Base-by-base conservation (phyloP, 2,329 filamentous ascomycete species). In the Aspergillus ibericus region DNA sequence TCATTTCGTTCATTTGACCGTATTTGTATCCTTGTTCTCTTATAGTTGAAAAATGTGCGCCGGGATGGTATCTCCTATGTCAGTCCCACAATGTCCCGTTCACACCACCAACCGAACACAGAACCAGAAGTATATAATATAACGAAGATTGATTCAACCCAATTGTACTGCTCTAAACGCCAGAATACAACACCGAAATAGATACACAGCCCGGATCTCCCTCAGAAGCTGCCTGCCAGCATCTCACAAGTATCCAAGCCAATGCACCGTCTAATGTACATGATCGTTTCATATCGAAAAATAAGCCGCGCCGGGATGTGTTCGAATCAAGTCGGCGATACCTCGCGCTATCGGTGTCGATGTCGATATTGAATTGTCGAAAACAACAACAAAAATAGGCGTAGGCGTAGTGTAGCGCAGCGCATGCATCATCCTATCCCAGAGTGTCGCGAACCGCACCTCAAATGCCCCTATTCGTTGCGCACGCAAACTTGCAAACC, bases 111-210 rank as follows among this genome's bases (percentile, higher is more conserved):
- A 10, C 10, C 12, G 5, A 3, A 32, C 25, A 4, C 51, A 20
- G 2, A 10, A 36, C 58, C 35, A 18, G 29, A 42, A 27, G 42
- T 29, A 48, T 59, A 49, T 57, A 51, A 51, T 52, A 61, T 65
- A 59, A 51, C 48, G 57, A 63, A 64, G 52, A 58, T 65, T 58
- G 57, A 67, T 65, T 66, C 25, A 61, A 66, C 66, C 65, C 52
- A 63, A 60, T 55, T 67, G 66, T 66, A 62, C 56, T 67, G 60
- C 59, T 63, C 54, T 63, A 62, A 68, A 68, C 65, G 65, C 36
- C 66, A 63, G 47, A 68, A 67, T 63, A 63, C 60, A 67, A 67
- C 63, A 58, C 59, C 60, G 36, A 59, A 55, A 62, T 55, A 59
- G 46, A 61, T 59, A 64, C 53, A 63, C 63, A 65, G 53, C 57